phyloP scores from a whole-genome alignment of 1,284 basidiomycete genomes.

The Moniliophthora roreri region DNA sequence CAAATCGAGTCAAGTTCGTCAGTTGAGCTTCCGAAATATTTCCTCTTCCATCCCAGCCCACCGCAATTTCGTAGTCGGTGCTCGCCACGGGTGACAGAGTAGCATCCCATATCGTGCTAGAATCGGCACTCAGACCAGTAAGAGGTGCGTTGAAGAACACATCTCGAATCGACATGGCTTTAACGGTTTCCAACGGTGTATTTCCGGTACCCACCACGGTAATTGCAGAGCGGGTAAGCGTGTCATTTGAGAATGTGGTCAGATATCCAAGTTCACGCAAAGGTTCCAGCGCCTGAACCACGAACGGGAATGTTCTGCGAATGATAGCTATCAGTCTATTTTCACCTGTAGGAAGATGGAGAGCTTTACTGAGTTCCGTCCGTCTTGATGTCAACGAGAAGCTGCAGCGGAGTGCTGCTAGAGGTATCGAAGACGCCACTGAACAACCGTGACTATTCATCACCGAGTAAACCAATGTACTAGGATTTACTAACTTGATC shows the following conservation, averaged over 20 bases:
- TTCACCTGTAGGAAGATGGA: slow-evolving; percentile 1
- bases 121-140: slow-evolving; percentile 34
- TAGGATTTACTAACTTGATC: slow-evolving; percentile 33
- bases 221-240: slow-evolving; percentile 35
- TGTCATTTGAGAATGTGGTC: slow-evolving; percentile 45
- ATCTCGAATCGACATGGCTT: slow-evolving; percentile 44
- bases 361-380: slow-evolving; percentile 42
- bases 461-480: not conserved
- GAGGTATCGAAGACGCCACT: slow-evolving; percentile 51
- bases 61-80: slow-evolving; percentile 43
- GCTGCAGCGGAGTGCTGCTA: slow-evolving; percentile 39
- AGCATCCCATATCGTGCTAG: slow-evolving; percentile 39
- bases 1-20: slow-evolving; percentile 31
- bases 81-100: slow-evolving; percentile 51
- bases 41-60: slow-evolving; percentile 50
- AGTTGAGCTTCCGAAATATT: slow-evolving; percentile 40
- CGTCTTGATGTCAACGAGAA: slow-evolving; percentile 54
- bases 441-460: not conserved
- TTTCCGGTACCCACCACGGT: slow-evolving; percentile 55
- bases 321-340: not conserved
- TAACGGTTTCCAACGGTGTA: slow-evolving; percentile 49
- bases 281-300: slow-evolving; percentile 47
- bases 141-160: slow-evolving; percentile 57
- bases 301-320: slow-evolving; percentile 44
- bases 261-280: slow-evolving; percentile 44